A percentile compares a stretch with the other conserved stretches of the same genome.
Evolutionary conservation across 2,329 filamentous ascomycete species (phyloP).

Genomic region (Cladophialophora psammophila): DNA sequence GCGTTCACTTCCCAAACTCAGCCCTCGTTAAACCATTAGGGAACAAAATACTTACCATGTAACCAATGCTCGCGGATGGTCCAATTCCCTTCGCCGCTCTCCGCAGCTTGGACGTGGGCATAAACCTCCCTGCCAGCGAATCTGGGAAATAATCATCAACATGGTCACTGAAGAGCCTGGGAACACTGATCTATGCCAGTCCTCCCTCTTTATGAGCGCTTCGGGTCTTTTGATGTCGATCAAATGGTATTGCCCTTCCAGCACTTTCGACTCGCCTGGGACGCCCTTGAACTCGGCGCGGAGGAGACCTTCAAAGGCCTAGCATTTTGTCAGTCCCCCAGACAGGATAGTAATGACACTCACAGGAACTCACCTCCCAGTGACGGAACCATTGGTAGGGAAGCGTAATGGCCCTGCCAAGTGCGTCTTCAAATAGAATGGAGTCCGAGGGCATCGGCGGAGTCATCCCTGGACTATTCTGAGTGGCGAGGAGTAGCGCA

Average conservation of each 20-base stretch:
- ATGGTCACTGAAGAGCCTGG: slow-evolving; percentile 29
- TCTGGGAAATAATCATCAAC: slow-evolving; percentile 20
- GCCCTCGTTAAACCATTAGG: neutral
- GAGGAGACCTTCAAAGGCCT: slow-evolving; percentile 38
- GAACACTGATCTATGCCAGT: slow-evolving; percentile 31
- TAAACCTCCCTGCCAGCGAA: neutral
- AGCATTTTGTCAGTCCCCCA: neutral
- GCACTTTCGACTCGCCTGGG: slow-evolving; percentile 31
- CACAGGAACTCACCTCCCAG: slow-evolving; percentile 31
- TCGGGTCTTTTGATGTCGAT: slow-evolving; percentile 21
- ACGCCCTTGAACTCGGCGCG: slow-evolving; percentile 31
- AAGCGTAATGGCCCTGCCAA: slow-evolving; percentile 30
- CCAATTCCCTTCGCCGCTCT: neutral
- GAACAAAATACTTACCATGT: neutral
- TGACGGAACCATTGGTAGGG: slow-evolving; percentile 37
- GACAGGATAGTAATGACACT: neutral
- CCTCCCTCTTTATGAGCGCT: slow-evolving; percentile 21
- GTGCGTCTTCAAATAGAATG: slow-evolving; percentile 35
- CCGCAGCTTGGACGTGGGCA: neutral
- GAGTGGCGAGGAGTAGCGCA: slow-evolving; percentile 27
- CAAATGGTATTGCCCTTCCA: slow-evolving; percentile 31
- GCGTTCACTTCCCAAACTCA: neutral
- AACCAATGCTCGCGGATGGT: neutral
- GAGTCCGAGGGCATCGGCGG: slow-evolving; percentile 25
- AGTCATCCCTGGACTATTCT: slow-evolving; percentile 17